Evolutionary conservation across 352 stramenopile species (phyloP).

Genomic region (Plasmopara halstedii): DNA sequence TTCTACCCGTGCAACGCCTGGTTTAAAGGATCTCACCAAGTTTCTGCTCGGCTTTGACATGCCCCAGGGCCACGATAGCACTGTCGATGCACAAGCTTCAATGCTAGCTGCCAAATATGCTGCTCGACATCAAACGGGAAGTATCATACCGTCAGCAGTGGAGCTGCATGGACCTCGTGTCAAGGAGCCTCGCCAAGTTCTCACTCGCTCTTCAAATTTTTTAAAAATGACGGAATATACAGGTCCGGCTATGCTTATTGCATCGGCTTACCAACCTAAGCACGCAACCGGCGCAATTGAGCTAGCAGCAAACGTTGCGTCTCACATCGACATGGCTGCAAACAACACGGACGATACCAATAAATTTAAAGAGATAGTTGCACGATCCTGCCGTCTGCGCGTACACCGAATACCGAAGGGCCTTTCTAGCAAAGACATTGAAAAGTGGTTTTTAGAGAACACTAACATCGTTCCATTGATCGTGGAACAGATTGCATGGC

Average conservation of each 20-base stretch:
- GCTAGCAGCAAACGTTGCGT: conserved; percentile 20
- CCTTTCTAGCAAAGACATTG: conserved; percentile 50
- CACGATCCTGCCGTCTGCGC: conserved; percentile 55
- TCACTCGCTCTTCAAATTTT: background rate
- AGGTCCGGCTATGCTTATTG: conserved; percentile 31
- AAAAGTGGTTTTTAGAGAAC: conserved; percentile 59
- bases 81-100: conserved; percentile 75
- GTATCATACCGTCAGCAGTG: conserved; percentile 57
- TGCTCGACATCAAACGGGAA: conserved; percentile 37
- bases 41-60: conserved; percentile 79
- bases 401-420: conserved; percentile 72
- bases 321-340: conserved; percentile 25
- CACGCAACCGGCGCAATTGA: conserved; percentile 3
- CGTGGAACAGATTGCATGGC: conserved; percentile 61
- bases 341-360: conserved; percentile 7
- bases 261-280: conserved; percentile 32
- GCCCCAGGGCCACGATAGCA: conserved; percentile 79
- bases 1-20: conserved; percentile 34
- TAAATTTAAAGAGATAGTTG: conserved; percentile 29
- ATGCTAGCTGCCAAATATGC: conserved; percentile 84
- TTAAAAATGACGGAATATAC: conserved; percentile 12
- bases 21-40: conserved; percentile 71
- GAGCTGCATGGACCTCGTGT: conserved; percentile 51
- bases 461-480: conserved; percentile 53
- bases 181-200: conserved; percentile 3